Evolutionary conservation across 2,329 filamentous ascomycete genomes (phyloP).

Genomic region (Sclerotinia spermophila): DNA sequence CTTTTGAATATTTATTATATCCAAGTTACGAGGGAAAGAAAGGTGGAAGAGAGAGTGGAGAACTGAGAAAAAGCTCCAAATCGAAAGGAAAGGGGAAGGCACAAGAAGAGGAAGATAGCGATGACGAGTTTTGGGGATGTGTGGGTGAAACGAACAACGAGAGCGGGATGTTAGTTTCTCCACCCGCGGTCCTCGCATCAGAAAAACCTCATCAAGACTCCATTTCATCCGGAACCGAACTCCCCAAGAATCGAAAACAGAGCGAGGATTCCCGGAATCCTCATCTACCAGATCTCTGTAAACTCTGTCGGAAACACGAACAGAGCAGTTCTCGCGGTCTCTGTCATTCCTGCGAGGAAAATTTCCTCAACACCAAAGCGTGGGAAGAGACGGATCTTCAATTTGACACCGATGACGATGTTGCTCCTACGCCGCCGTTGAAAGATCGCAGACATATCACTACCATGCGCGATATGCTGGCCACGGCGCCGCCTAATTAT

Average conservation of each 20-base stretch:
- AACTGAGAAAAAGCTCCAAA: background rate
- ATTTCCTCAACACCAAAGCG: background rate
- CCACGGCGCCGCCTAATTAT: background rate
- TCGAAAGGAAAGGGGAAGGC: background rate
- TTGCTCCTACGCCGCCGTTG: background rate
- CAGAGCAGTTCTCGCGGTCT: background rate
- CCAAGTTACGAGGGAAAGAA: constrained; percentile 2
- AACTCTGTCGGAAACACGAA: background rate
- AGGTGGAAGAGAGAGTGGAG: background rate
- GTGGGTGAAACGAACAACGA: background rate
- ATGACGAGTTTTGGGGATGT: constrained; percentile 9
- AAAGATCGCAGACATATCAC: background rate
- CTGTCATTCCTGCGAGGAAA: background rate
- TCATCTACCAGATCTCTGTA: background rate
- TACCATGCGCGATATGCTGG: background rate
- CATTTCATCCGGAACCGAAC: background rate
- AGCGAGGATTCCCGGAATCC: background rate
- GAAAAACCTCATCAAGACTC: background rate
- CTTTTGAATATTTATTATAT: constrained; percentile 11
- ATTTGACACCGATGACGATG: background rate
- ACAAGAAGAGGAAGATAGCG: background rate
- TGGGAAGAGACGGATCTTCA: background rate
- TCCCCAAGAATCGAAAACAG: background rate
- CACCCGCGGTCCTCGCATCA: background rate
- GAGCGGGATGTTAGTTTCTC: background rate